Base-by-base conservation (phyloP, 73 alveolate genomes). In the Blepharisma japonicum region DNA sequence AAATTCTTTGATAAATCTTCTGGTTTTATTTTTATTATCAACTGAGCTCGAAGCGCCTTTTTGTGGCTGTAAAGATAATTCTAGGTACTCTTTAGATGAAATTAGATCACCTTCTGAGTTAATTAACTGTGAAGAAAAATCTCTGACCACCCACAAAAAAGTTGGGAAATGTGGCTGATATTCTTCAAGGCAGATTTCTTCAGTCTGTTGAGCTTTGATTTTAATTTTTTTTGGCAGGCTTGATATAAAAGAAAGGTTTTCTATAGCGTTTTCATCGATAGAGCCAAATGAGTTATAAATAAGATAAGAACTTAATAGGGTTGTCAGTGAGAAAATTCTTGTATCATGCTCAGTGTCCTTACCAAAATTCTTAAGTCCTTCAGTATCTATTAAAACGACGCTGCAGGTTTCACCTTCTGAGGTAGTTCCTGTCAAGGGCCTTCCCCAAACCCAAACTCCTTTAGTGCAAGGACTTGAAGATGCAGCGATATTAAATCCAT, bases 401-500 rank as follows among this genome's bases (percentile, higher is more conserved):
- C 85, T 89, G 72, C 90, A 74, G 18, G 94, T 83, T 71, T 91
- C 93, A 6, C 97, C 98, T 71, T 95, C 97, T 6, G 85, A 86
- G 20, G 95, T 90, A 48, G 91, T 89, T 6, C 94, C 91, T 78
- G 96, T 88, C 21, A 96, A 86, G 1, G 99, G 98, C 39, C 89
- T 91, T 18, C 99, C 99, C 99, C 99, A 97, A 11, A 97, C 95
- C 99, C 99, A 97, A 5, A 97, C 71, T 6, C 99, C 99, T 83
- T 94, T 94, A 9, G 99, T 97, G 79, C 99, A 95, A n/a, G 98
- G 96, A 55, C 90, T 84, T 27, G 94, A 86, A 5, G 97, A 86
- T 45, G 98, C 98, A 7, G 98, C 98, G 0, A 95, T 98, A 55
- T 97, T 97, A 86, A 96, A 96, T 9, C 99, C 99, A 49, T 72